Evolutionary conservation across 2,329 filamentous ascomycete species (phyloP), one percentile per base, ranked within the genome.

Genomic region (Fusarium papillatum): DNA sequence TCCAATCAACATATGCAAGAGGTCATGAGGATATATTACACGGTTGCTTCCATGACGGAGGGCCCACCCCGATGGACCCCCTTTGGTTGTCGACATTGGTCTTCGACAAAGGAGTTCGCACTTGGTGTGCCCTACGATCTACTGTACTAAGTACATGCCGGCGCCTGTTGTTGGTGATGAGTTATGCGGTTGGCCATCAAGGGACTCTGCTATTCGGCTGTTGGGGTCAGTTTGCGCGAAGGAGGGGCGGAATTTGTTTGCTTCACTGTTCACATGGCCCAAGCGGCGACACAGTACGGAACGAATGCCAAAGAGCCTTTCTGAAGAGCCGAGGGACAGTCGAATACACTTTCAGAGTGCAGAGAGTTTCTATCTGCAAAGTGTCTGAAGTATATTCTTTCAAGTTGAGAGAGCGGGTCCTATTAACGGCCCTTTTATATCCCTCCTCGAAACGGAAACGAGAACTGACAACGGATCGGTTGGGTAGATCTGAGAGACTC

Each of bases 141-240:
- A 66, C 66, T 68, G 22, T 66, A 66, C 66, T 68, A 26, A 60
- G 43, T 75, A 67, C 69, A 74, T 76, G 69, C 41, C 69, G 61
- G 72, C 64, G 66, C 53, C 53, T 64, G 69, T 43, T 70, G 69
- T 79, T 80, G 78, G 78, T 77, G 71, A 80, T 74, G 61, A 69
- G 64, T 69, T 72, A 64, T 70, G 74, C 68, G 66, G 68, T 63
- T 72, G 71, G 75, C 68, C 72, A 66, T 75, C 62, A 53, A 64
- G 53, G 46, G 31, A 66, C 61, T 70, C 66, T 71, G 68, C 72
- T 59, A 77, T 71, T 78, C 76, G 67, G 69, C 72, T 73, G 76
- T 76, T 73, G 64, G 76, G 64, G 72, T 53, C 36, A 53, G 67
- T 38, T 46, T 50, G 55, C 39, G 60, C 63, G 53, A 68, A 64